Evolutionary conservation across 2,329 filamentous ascomycete genomes (phyloP).

Genomic region (Bipolaris oryzae): DNA sequence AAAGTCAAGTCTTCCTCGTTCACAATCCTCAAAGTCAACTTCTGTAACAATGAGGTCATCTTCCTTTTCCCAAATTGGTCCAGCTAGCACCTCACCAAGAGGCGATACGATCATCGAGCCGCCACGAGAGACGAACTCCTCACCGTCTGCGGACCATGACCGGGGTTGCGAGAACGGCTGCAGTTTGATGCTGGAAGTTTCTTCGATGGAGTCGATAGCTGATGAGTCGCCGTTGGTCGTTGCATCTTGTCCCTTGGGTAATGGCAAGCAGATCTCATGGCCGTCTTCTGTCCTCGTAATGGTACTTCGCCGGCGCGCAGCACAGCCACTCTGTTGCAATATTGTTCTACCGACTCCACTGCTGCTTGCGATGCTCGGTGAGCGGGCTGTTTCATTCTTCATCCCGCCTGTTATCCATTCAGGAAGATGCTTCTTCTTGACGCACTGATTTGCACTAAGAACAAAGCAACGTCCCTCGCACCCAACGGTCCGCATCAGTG

Average conservation of each 20-base stretch:
- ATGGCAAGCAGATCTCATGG: conserved; percentile 56
- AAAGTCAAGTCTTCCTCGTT: conserved; percentile 78
- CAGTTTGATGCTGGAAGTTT: conserved; percentile 25
- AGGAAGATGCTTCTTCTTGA: conserved; percentile 64
- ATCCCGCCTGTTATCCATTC: conserved; percentile 57
- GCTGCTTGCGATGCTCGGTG: conserved; percentile 3
- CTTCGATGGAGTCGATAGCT: conserved; percentile 33
- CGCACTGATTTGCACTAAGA: conserved; percentile 82
- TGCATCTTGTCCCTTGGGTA: conserved; percentile 19
- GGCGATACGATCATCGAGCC: conserved; percentile 84
- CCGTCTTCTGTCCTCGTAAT: conserved; percentile 48
- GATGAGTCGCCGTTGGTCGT: conserved; percentile 25
- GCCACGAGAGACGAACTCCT: conserved; percentile 70
- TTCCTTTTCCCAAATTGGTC: conserved; percentile 81
- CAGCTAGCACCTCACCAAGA: conserved; percentile 76
- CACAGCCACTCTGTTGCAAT: conserved; percentile 11
- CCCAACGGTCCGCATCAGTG: conserved; percentile 80
- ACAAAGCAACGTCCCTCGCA: conserved; percentile 86
- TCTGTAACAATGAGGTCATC: conserved; percentile 71
- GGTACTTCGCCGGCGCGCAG: conserved; percentile 48
- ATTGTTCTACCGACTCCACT: conserved; percentile 8
- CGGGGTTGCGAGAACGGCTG: conserved; percentile 13
- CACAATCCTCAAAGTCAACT: conserved; percentile 86
- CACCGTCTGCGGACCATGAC: conserved; percentile 24
- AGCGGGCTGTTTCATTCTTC: conserved; percentile 7